A percentile compares a stretch with the other conserved stretches of the same genome.
phyloP scores from a whole-genome alignment of 371 early-diverging fungal genomes.

The Rhizomucor pusillus region DNA sequence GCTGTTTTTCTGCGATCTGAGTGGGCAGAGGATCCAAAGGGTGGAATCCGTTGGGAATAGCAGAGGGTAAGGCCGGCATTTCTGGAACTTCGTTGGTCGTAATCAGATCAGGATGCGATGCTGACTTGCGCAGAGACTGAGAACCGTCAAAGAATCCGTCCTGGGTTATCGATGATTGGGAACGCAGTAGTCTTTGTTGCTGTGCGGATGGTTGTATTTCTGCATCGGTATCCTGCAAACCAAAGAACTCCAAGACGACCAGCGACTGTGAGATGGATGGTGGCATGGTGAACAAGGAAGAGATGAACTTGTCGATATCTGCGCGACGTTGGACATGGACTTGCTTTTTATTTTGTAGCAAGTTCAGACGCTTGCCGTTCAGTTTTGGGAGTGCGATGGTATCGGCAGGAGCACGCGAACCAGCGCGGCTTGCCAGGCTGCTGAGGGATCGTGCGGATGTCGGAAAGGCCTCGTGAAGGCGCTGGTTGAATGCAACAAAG shows the following conservation, averaged over 20 bases:
- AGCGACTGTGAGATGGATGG: constrained; percentile 19
- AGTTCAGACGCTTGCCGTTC: constrained; percentile 16
- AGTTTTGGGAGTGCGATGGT: constrained; percentile 24
- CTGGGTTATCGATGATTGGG: constrained; percentile 6
- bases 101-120: constrained; percentile 12
- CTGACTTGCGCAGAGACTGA: constrained; percentile 5
- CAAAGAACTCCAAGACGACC: constrained; percentile 33
- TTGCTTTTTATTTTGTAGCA: constrained; percentile 19
- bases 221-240: constrained; percentile 17
- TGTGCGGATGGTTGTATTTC: no score
- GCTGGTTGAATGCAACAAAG: constrained; percentile 17
- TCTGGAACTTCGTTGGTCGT: no score
- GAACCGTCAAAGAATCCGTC: constrained; percentile 1
- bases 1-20: not conserved
- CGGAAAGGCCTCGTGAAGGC: constrained; percentile 19
- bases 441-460: not conserved
- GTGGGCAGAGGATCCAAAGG: not conserved
- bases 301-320: constrained; percentile 25
- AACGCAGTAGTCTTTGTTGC: constrained; percentile 9
- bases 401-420: no score
- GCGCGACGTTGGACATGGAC: constrained; percentile 15
- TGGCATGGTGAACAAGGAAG: constrained; percentile 19
- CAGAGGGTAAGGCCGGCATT: no score
- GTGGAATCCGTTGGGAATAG: no score
- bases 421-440: not conserved